Evolutionary conservation across 2,329 filamentous ascomycete genomes (phyloP), one percentile per base, ranked within the genome.

Genomic region (Claviceps maximensis): DNA sequence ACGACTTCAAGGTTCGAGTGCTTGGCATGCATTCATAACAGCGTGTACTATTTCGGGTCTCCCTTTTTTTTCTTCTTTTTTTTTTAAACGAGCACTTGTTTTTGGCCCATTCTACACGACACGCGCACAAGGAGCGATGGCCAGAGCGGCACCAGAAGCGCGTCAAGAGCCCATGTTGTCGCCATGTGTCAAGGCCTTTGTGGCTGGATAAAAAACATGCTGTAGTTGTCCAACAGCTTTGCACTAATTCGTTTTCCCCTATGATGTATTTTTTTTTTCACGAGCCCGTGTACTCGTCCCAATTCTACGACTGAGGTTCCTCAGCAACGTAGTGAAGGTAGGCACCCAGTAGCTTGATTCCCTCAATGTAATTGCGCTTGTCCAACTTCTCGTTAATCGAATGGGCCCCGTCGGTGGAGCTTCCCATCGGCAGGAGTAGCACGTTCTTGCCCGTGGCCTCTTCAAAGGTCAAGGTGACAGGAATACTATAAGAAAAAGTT

Each of bases 371-470:
- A 73, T 98, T 98, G 66, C 80, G 82, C 79, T 87, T 89, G 70
- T 98, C 93, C 54, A 98, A 77, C 79, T 95, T 96, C 80, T 97
- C 93, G 69, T 98, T 98, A 71, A 96, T 94, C 36, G 89, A 95
- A 73, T 98, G 93, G 8, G 93, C 93, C 44, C 87, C 90, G 68
- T 97, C 93, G 1, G 91, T 98, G 45, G 87, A 94, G 75, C 87
- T 95, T 47, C 93, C 93, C 93, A 98, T 97, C 33, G 93, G 93
- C 60, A 98, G 73, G 59, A 98, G 75, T 54, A 98, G 74, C 44
- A 97, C 91, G 65, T 97, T 98, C 84, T 98, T 98, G 65, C 90
- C 89, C 7, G 91, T 95, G 19, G 93, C 90, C 74, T 96, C 84
- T 75, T 98, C 93, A 67, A 98, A 98, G 1, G 89, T 97, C 63